These are phyloP conservation scores for Lenzites betulinus DNA, from an alignment of 768 basidiomycete genomes.

Conservation along the genomic window DNA sequence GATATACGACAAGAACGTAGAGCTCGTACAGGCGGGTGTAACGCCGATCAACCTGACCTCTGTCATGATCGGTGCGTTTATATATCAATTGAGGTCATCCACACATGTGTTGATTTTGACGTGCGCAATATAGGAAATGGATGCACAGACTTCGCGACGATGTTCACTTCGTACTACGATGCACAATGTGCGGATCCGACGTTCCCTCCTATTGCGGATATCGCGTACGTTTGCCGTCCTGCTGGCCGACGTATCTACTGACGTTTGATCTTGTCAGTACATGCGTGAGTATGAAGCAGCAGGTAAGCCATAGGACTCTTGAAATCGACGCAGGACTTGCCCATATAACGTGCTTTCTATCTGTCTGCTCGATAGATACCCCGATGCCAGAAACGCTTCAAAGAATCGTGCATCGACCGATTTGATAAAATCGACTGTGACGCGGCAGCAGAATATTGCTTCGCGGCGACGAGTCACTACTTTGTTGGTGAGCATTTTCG, in stretches of 20 bases:
- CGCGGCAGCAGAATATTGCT: constrained; percentile 45
- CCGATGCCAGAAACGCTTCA: constrained; percentile 44
- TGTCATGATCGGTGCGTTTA: constrained; percentile 46
- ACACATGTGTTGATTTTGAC: too few species aligned
- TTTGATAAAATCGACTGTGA: constrained; percentile 47
- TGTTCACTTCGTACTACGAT: constrained; percentile 48
- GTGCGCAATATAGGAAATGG: constrained; percentile 42
- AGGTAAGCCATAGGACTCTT: constrained; percentile 30
- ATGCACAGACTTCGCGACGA: constrained; percentile 40
- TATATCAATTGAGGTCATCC: background rate
- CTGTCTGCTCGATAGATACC: constrained; percentile 37
- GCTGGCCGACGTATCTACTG: background rate
- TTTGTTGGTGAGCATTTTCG: constrained; percentile 33
- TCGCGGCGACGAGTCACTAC: constrained; percentile 24
- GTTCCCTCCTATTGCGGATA: constrained; percentile 47
- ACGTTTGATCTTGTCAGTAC: constrained; percentile 22
- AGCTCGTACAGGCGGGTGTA: constrained; percentile 44
- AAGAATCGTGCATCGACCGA: constrained; percentile 43
- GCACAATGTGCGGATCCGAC: constrained; percentile 54
- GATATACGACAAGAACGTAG: constrained; percentile 50
- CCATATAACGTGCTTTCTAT: background rate
- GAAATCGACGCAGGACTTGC: too few species aligned
- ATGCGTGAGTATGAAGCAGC: constrained; percentile 47
- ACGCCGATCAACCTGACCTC: constrained; percentile 53
- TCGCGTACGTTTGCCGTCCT: constrained; percentile 36